phyloP scores from a whole-genome alignment of 306 rosid genomes.

The Castanea sativa region DNA sequence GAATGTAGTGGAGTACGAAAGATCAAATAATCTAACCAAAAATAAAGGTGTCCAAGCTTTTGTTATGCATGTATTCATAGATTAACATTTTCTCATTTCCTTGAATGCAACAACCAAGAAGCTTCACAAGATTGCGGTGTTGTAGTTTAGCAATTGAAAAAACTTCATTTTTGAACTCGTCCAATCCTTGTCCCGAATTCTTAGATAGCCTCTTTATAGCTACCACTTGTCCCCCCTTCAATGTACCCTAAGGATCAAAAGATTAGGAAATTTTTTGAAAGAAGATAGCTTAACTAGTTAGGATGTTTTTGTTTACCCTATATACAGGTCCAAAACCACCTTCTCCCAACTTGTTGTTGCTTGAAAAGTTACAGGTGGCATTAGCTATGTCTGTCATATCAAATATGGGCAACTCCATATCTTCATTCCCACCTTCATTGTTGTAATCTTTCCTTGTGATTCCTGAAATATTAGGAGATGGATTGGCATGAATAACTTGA shows the following conservation, averaged over 20 bases:
- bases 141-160: slow-evolving; percentile 36
- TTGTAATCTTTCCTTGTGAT: not conserved
- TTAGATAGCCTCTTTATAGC: slow-evolving; percentile 63
- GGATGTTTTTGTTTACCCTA: slow-evolving; percentile 23
- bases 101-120: slow-evolving; percentile 42
- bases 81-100: slow-evolving; percentile 32
- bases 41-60: slow-evolving; percentile 31
- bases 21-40: not conserved
- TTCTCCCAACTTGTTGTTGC: slow-evolving; percentile 46
- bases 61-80: slow-evolving; percentile 42
- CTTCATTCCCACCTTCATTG: slow-evolving; percentile 19
- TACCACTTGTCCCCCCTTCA: slow-evolving; percentile 40
- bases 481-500: not conserved
- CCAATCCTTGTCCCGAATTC: slow-evolving; percentile 51
- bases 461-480: not conserved
- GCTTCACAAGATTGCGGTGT: slow-evolving; percentile 48
- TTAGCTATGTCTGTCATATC: slow-evolving; percentile 25
- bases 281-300: not conserved
- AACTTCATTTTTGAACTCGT: slow-evolving; percentile 24
- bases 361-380: slow-evolving; percentile 54
- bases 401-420: slow-evolving; percentile 44
- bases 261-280: not conserved
- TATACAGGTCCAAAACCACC: slow-evolving; percentile 73
- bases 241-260: slow-evolving; percentile 45
- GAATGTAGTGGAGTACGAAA: too few relatives aligned